phyloP scores from a whole-genome alignment of 2,329 filamentous ascomycete species.

The Trichoderma breve region DNA sequence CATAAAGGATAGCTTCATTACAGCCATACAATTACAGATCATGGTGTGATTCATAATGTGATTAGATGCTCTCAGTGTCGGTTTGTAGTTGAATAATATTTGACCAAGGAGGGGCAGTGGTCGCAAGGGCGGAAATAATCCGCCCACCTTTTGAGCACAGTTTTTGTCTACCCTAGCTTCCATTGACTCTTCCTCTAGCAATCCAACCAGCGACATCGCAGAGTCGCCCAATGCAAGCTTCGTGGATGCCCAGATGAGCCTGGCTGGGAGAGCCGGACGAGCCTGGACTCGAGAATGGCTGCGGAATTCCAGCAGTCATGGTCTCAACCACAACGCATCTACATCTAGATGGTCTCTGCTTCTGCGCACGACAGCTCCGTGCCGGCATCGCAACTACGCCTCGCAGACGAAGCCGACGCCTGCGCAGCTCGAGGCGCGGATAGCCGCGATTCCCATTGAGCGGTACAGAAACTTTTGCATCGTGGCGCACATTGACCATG shows the following conservation, averaged over 20 bases:
- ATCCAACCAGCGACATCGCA: neutral
- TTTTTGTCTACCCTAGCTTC: neutral
- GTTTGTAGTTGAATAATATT: neutral
- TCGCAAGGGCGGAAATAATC: slow-evolving; percentile 8
- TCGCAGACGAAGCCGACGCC: slow-evolving; percentile 32
- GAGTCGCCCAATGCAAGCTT: slow-evolving; percentile 19
- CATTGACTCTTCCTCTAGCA: neutral
- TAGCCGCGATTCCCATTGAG: slow-evolving; percentile 72
- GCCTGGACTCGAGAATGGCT: slow-evolving; percentile 39
- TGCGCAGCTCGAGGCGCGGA: slow-evolving; percentile 47
- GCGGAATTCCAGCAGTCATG: neutral
- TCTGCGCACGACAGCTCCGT: neutral
- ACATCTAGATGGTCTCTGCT: neutral
- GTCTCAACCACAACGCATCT: neutral
- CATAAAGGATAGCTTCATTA: neutral
- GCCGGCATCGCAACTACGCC: slow-evolving; percentile 2
- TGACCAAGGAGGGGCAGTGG: slow-evolving; percentile 1
- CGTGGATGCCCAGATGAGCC: slow-evolving; percentile 35
- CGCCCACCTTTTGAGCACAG: neutral
- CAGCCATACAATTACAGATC: neutral
- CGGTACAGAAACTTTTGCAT: slow-evolving; percentile 96
- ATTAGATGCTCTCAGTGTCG: neutral
- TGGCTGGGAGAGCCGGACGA: slow-evolving; percentile 38
- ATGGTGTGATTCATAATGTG: neutral
- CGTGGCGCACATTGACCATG: slow-evolving; percentile 97